Percentiles rank a stretch among this genome's conserved stretches.
phyloP scores from a whole-genome alignment of 1,284 basidiomycete genomes.

The Naganishia cerealis region DNA sequence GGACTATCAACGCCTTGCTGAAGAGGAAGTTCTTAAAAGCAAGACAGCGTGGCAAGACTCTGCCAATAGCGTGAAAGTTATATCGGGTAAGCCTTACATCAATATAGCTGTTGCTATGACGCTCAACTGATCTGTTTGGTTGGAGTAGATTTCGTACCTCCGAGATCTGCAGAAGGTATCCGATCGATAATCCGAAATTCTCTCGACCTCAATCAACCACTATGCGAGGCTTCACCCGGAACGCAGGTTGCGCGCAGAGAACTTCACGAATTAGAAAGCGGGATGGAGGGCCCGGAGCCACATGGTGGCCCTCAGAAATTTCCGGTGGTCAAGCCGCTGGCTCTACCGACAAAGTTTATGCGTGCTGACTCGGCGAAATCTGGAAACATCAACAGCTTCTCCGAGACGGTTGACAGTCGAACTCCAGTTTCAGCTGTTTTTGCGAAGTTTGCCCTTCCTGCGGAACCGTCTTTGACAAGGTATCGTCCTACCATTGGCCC shows the following conservation, averaged over 20 bases:
- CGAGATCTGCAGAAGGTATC: constrained; percentile 17
- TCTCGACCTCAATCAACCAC: constrained; percentile 25
- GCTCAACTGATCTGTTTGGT: neutral
- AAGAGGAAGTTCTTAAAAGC: constrained; percentile 19
- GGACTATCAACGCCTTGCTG: constrained; percentile 18
- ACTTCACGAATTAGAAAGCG: neutral
- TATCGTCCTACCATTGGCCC: neutral
- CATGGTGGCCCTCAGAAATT: neutral
- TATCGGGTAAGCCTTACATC: constrained; percentile 15
- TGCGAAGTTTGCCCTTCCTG: constrained; percentile 1
- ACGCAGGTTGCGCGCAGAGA: constrained; percentile 25
- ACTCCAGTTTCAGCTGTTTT: constrained; percentile 7
- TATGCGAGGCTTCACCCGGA: constrained; percentile 30
- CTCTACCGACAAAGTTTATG: constrained; percentile 32
- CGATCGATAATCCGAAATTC: constrained; percentile 25
- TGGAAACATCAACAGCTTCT: neutral
- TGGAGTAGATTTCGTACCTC: constrained; percentile 30
- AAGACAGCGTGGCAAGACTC: constrained; percentile 30
- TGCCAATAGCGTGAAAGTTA: constrained; percentile 9
- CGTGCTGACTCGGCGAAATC: constrained; percentile 11
- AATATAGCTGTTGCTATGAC: neutral
- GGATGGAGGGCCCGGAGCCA: neutral
- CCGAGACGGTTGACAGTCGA: neutral
- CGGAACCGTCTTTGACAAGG: neutral
- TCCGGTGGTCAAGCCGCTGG: neutral